Conservation (phyloP, 225 moss, liverwort and hornwort genomes). For the Polytrichum commune region DNA sequence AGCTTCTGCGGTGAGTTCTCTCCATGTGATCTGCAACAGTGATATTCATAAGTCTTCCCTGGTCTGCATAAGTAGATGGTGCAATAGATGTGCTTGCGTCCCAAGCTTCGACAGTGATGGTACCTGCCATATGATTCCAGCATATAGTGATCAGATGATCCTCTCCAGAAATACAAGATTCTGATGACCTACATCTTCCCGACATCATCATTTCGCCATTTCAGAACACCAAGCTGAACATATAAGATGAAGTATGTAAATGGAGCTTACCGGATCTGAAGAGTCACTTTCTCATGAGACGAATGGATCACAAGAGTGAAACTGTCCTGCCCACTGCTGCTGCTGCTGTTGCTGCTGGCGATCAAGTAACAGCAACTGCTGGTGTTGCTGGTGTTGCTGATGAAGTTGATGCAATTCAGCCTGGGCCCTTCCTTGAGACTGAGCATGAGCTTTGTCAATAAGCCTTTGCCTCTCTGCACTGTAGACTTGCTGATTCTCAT, state of each 20-base stretch:
- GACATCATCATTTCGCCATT: neutral
- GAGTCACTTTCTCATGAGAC: conserved; percentile 70
- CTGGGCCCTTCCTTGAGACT: conserved; percentile 43
- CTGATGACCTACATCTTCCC: neutral
- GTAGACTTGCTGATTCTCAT: conserved; percentile 62
- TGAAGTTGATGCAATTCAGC: conserved; percentile 56
- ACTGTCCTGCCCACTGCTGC: conserved; percentile 88
- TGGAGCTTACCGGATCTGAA: conserved; percentile 30
- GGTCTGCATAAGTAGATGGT: conserved; percentile 35
- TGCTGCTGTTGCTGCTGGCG: conserved; percentile 80
- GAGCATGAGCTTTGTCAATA: conserved; percentile 45
- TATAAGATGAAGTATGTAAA: neutral
- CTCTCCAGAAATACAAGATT: neutral
- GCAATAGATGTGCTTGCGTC: conserved; percentile 11
- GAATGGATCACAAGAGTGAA: conserved; percentile 91
- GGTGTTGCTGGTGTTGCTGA: conserved; percentile 81
- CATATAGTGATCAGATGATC: conserved; percentile 8
- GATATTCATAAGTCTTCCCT: conserved; percentile 26
- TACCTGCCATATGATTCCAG: conserved; percentile 24
- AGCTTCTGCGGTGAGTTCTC: conserved; percentile 25
- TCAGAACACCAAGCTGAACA: neutral
- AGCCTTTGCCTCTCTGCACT: conserved; percentile 32
- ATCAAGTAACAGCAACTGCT: conserved; percentile 70
- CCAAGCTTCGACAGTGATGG: conserved; percentile 28
- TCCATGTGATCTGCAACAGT: conserved; percentile 35